Percentiles rank a stretch among this genome's conserved stretches.
phyloP scores from a whole-genome alignment of 345 rosid genomes.

The Citrus mangshanensis region DNA sequence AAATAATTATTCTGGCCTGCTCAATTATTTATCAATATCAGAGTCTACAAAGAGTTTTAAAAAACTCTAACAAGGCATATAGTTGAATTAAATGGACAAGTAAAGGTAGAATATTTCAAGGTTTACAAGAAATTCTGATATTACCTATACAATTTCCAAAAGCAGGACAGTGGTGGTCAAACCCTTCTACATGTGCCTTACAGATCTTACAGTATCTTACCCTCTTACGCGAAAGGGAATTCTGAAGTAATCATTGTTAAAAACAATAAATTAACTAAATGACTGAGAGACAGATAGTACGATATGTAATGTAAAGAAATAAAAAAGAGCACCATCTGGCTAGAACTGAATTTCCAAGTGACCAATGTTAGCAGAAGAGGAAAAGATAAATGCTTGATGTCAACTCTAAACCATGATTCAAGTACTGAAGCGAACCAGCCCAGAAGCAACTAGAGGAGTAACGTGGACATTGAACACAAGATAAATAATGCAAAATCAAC shows the following conservation, averaged over 20 bases:
- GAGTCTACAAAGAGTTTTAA: background rate
- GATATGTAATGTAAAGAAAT: background rate
- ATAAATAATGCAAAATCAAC: background rate
- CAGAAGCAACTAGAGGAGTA: background rate
- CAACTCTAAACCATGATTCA: background rate
- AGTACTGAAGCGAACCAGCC: background rate
- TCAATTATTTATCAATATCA: slow-evolving; percentile 3
- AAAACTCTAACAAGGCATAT: background rate
- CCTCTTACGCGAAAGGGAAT: slow-evolving; percentile 25
- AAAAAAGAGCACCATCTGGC: background rate
- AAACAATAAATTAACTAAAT: background rate
- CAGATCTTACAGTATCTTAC: slow-evolving; percentile 56
- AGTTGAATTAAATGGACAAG: background rate
- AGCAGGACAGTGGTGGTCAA: slow-evolving; percentile 76
- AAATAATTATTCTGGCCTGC: slow-evolving; percentile 57
- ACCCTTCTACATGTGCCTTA: slow-evolving; percentile 43
- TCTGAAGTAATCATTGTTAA: slow-evolving; percentile 22
- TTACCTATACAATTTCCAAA: slow-evolving; percentile 77
- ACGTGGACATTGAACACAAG: background rate
- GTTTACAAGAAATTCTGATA: background rate
- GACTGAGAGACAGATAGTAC: background rate
- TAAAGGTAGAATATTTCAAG: background rate
- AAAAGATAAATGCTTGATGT: background rate
- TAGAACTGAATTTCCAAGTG: background rate
- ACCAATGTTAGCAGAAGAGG: background rate